A percentile compares a stretch with the other conserved stretches of the same genome.
These are phyloP conservation scores for Entomortierella lignicola DNA, from an alignment of 192 early-diverging fungal genomes.

Conservation along the genomic window DNA sequence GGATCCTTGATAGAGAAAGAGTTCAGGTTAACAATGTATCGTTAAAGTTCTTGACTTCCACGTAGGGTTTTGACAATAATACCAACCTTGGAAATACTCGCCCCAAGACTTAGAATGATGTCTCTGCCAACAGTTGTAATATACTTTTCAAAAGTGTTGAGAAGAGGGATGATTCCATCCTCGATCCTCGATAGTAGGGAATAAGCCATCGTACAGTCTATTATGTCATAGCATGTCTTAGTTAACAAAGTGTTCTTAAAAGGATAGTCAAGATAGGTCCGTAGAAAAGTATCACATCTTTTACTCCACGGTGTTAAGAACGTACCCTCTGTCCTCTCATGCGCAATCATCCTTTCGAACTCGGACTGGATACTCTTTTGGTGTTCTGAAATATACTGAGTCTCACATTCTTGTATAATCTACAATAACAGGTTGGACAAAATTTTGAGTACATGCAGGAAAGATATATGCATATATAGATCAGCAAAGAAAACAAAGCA, in stretches of 20 bases:
- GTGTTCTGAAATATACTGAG: constrained; percentile 79
- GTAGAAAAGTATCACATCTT: neutral
- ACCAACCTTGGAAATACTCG: constrained; percentile 61
- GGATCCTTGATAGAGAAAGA: constrained; percentile 67
- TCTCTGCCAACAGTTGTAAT: constrained; percentile 69
- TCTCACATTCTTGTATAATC: constrained; percentile 78
- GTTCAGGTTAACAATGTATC: too few relatives aligned
- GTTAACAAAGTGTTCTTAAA: neutral
- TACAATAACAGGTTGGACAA: constrained; percentile 6
- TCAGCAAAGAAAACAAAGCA: neutral
- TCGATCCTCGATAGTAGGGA: constrained; percentile 71
- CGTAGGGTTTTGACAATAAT: neutral
- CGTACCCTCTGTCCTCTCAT: constrained; percentile 70
- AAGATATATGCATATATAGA: too few relatives aligned
- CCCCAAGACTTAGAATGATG: constrained; percentile 60
- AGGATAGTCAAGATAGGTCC: neutral
- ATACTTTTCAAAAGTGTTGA: constrained; percentile 73
- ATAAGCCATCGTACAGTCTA: constrained; percentile 79
- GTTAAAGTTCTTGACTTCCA: neutral
- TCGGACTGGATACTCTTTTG: constrained; percentile 70
- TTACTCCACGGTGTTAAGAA: neutral
- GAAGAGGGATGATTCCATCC: constrained; percentile 68
- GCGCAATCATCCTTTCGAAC: constrained; percentile 75
- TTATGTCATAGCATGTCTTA: too few relatives aligned
- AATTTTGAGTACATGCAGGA: neutral